Conservation (phyloP, 192 early-diverging fungal species). For the Linderina pennispora region DNA sequence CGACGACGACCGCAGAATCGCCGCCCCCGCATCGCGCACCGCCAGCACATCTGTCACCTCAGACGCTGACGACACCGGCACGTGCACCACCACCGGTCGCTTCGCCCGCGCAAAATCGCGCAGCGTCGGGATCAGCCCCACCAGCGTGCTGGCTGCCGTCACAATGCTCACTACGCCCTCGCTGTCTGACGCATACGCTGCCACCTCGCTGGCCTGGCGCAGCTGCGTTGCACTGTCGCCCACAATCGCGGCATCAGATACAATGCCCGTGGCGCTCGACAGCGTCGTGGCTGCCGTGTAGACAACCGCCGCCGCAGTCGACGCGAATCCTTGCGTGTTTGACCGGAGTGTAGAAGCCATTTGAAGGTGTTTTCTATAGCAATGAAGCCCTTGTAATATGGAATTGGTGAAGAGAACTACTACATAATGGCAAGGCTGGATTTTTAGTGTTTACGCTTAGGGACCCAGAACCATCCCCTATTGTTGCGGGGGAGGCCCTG, state of each 20-base stretch:
- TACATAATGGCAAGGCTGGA: too few relatives aligned
- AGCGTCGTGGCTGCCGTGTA: constrained; percentile 14
- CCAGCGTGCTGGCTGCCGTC: constrained; percentile 11
- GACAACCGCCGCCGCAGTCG: constrained; percentile 27
- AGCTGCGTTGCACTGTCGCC: too few relatives aligned
- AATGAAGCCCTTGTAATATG: constrained; percentile 15
- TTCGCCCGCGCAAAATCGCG: constrained; percentile 21
- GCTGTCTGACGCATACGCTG: constrained; percentile 1
- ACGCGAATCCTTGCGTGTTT: constrained; percentile 9
- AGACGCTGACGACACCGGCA: constrained; percentile 13
- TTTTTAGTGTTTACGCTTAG: too few relatives aligned
- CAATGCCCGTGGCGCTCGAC: constrained; percentile 16
- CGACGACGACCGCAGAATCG: constrained; percentile 65
- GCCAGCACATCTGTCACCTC: constrained; percentile 59
- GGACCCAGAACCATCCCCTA: too few relatives aligned
- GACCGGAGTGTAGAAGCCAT: constrained; percentile 19
- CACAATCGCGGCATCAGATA: not conserved
- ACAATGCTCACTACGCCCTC: constrained; percentile 5
- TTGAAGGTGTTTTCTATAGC: too few relatives aligned
- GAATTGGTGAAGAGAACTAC: too few relatives aligned
- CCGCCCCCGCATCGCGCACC: constrained; percentile 73
- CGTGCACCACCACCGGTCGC: constrained; percentile 25
- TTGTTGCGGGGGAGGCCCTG: too few relatives aligned
- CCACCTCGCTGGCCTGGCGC: constrained; percentile 19
- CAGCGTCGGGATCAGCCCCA: constrained; percentile 33